Evolutionary conservation across 1,284 basidiomycete species (phyloP).

Genomic region (Cryptococcus neoformans): DNA sequence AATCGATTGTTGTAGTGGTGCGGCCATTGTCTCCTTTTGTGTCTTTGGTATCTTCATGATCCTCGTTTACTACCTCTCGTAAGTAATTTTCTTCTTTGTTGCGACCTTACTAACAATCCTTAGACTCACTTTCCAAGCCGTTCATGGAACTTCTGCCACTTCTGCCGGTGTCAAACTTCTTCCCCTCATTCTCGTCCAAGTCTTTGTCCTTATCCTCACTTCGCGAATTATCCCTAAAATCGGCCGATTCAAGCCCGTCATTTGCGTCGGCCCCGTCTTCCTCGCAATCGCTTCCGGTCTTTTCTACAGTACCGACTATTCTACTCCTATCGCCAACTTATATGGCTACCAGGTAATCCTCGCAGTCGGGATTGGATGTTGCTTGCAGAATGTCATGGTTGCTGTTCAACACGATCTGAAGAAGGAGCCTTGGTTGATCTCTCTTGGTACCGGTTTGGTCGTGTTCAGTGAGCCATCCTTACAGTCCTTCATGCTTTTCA

Average conservation of each 20-base stretch:
- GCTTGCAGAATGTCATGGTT: constrained; percentile 43
- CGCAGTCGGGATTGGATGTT: constrained; percentile 43
- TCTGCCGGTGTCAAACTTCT: constrained; percentile 43
- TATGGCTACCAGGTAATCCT: constrained; percentile 45
- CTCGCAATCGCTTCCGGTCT: constrained; percentile 37
- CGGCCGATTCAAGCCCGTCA: constrained; percentile 43
- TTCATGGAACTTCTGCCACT: constrained; percentile 44
- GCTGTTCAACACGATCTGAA: constrained; percentile 44
- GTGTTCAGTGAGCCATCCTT: constrained; percentile 28
- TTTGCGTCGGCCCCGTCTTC: constrained; percentile 39
- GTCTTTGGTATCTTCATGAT: constrained; percentile 45
- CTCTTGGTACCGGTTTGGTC: constrained; percentile 32
- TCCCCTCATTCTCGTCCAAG: constrained; percentile 45
- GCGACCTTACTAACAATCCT: background rate
- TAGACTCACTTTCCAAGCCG: constrained; percentile 36
- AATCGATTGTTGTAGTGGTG: constrained; percentile 15
- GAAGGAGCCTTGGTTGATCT: constrained; percentile 39
- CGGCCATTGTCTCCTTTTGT: constrained; percentile 26
- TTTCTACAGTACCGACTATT: constrained; percentile 37
- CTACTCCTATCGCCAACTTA: constrained; percentile 25
- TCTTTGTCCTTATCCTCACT: constrained; percentile 39
- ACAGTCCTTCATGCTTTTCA: background rate
- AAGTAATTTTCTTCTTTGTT: background rate
- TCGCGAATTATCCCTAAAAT: constrained; percentile 39
- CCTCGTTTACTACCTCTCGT: constrained; percentile 40